Evolutionary conservation across 2,329 filamentous ascomycete species (phyloP), one percentile per base, ranked within the genome.

Genomic region (Akanthomyces lecanii): DNA sequence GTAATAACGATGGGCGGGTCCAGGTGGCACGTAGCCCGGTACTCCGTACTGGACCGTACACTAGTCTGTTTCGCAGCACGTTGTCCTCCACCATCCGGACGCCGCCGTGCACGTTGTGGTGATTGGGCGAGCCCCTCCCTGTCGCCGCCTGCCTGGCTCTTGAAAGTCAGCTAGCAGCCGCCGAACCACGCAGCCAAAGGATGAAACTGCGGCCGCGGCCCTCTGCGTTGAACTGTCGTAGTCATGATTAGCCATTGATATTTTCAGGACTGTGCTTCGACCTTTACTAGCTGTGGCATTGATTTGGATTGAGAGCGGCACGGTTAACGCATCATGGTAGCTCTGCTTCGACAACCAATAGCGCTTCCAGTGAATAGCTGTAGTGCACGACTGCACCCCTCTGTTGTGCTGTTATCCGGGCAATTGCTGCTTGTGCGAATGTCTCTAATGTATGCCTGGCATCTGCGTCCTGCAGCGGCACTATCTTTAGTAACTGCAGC

Each of bases 1-100:
- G 50, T 54, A 61, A 61, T 61, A 48, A 54, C 21, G 51, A 61
- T 55, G 28, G 30, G 51, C 59, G 59, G 50, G 59, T 36, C 58
- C 25, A 3, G 7, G 28, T 61, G 42, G 59, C 59, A 61, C 58
- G 54, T 36, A 57, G 42, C 23, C 23, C 16, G n/a, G 23, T 47
- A 25, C 55, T 30, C 6, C 36, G 23, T 30, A 45, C 33, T 38
- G 33, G 28, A 30, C 28, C 28, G 33, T 38, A 16, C 48, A 45
- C 58, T 53, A 53, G 48, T 53, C 47, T 25, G 25, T 53, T 25
- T 45, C 28, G 25, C 25, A 61, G 48, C 38, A 53, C 23, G 48
- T 36, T 51, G 56, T 40, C 48, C 2, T 61, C 48, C 11, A n/a
- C 18, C 18, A 5, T 23, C 47, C 44, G 54, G 38, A 48, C 28